These are phyloP conservation scores for Erysimum cheiranthoides DNA, from an alignment of 345 rosid genomes.

Conservation along the genomic window DNA sequence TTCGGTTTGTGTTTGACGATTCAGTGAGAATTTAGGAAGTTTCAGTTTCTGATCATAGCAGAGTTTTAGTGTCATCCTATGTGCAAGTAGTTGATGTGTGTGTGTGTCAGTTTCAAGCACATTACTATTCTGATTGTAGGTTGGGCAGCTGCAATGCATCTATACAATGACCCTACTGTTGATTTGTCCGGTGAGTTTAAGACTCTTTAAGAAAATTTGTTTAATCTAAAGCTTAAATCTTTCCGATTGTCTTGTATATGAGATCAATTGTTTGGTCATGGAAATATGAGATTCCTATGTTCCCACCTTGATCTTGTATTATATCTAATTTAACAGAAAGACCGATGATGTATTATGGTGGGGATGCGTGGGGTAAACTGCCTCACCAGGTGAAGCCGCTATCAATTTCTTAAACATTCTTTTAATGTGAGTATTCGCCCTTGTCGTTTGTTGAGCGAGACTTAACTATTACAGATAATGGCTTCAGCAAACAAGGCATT, in stretches of 20 bases:
- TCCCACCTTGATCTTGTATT: slow-evolving; percentile 10
- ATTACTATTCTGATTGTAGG: slow-evolving; percentile 54
- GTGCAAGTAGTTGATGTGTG: background rate
- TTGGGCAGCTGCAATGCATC: slow-evolving; percentile 62
- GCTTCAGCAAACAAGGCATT: slow-evolving; percentile 9
- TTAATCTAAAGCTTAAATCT: background rate
- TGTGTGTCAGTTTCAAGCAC: background rate
- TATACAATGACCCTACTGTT: slow-evolving; percentile 56
- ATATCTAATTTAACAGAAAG: slow-evolving; percentile 11
- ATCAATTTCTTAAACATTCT: background rate
- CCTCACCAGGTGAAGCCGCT: slow-evolving; percentile 19
- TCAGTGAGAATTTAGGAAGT: background rate
- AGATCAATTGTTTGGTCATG: background rate
- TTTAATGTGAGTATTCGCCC: background rate
- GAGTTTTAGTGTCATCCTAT: background rate
- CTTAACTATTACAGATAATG: slow-evolving; percentile 7
- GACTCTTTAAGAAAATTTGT: background rate
- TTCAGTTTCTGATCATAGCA: background rate
- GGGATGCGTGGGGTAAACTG: slow-evolving; percentile 36
- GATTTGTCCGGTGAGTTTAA: slow-evolving; percentile 73
- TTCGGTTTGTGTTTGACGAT: background rate
- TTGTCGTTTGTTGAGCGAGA: background rate
- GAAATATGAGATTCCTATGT: background rate
- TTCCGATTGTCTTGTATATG: background rate
- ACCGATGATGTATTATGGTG: slow-evolving; percentile 35